A percentile compares a stretch with the other conserved stretches of the same genome.
These are phyloP conservation scores for Wallacemonas rigidus DNA, from an alignment of 208 protist genomes.

Conservation along the genomic window DNA sequence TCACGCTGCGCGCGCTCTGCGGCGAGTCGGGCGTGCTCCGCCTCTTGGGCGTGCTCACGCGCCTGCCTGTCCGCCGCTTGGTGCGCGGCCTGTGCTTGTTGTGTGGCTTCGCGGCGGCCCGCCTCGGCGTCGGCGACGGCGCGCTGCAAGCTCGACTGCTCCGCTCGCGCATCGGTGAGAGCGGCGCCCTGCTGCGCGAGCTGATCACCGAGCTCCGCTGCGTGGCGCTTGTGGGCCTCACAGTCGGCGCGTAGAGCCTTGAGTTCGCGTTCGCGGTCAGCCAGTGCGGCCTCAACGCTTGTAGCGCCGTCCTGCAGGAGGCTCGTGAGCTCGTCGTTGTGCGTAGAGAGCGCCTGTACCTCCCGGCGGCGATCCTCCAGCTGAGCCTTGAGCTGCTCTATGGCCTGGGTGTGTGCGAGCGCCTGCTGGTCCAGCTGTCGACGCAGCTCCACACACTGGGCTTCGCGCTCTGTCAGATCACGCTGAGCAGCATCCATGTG, in stretches of 20 bases:
- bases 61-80: slow-evolving; percentile 28
- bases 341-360: slow-evolving; percentile 19
- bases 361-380: slow-evolving; percentile 24
- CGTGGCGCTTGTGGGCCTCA: slow-evolving; percentile 37
- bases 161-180: not conserved
- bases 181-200: slow-evolving; percentile 27
- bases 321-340: slow-evolving; percentile 48
- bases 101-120: slow-evolving; percentile 17
- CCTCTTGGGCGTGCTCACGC: slow-evolving; percentile 33
- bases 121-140: slow-evolving; percentile 11
- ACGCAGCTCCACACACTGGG: slow-evolving; percentile 9
- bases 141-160: slow-evolving; percentile 16
- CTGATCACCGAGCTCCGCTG: slow-evolving; percentile 27
- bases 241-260: slow-evolving; percentile 22
- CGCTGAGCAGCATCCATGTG: slow-evolving; percentile 33
- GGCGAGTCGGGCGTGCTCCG: slow-evolving; percentile 23
- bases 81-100: slow-evolving; percentile 23
- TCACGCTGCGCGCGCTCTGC: slow-evolving; percentile 23
- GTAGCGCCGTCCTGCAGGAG: slow-evolving; percentile 56
- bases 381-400: slow-evolving; percentile 23
- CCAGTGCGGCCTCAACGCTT: slow-evolving; percentile 46
- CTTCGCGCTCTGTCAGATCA: slow-evolving; percentile 25
- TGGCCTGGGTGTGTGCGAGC: not conserved
- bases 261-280: slow-evolving; percentile 33
- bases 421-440: slow-evolving; percentile 14